Evolutionary conservation across 78 protist genomes (phyloP).

Genomic region (Planoprotostelium fungivorum): DNA sequence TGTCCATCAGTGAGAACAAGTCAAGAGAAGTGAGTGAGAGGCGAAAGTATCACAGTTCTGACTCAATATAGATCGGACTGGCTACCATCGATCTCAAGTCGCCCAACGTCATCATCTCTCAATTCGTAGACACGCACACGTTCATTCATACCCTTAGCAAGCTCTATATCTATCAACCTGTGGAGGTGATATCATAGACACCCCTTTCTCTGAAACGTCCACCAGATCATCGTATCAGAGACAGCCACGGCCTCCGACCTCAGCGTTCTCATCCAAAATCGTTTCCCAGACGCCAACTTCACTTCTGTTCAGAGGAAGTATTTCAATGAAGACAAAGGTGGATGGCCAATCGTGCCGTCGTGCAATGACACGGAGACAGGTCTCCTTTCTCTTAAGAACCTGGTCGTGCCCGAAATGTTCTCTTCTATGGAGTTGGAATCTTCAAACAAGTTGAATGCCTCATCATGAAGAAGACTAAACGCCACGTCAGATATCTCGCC

Average conservation of each 20-base stretch:
- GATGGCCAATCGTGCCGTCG: neutral
- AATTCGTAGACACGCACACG: neutral
- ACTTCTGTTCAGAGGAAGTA: neutral
- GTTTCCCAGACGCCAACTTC: neutral
- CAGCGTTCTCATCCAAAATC: neutral
- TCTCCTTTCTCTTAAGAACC: no score
- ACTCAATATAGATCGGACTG: neutral
- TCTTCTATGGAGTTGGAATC: neutral
- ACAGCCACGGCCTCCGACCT: neutral
- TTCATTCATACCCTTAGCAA: neutral
- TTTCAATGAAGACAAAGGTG: neutral
- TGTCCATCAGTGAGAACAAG: neutral
- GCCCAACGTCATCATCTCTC: neutral
- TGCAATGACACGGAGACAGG: neutral
- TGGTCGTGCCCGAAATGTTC: neutral
- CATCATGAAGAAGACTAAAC: neutral
- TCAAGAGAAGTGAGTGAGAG: neutral
- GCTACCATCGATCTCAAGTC: neutral
- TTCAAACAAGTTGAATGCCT: neutral
- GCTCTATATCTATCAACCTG: neutral
- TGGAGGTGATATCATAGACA: neutral
- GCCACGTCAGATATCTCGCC: neutral
- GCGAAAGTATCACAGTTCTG: neutral
- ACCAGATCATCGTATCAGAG: neutral
- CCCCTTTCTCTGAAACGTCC: neutral